Evolutionary conservation across 352 stramenopile genomes (phyloP).

Genomic region (Lagenidium sp.): DNA sequence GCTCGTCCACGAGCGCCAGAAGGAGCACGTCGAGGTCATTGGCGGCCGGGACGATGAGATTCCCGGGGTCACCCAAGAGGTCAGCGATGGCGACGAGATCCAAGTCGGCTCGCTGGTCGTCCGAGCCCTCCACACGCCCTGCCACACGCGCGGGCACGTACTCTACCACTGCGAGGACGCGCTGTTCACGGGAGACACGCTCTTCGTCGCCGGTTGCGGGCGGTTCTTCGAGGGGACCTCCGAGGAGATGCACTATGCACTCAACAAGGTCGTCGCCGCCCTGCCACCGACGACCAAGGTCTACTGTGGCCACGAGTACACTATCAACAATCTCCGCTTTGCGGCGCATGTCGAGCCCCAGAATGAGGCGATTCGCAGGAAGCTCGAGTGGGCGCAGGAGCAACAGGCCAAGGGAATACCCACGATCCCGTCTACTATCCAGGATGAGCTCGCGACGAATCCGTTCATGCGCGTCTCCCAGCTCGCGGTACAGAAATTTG

Average conservation of each 20-base stretch:
- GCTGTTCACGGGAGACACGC: slow-evolving; percentile 89
- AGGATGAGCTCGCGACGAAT: slow-evolving; percentile 63
- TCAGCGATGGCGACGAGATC: slow-evolving; percentile 59
- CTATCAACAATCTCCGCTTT: slow-evolving; percentile 84
- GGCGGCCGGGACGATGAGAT: slow-evolving; percentile 66
- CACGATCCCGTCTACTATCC: slow-evolving; percentile 86
- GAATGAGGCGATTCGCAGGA: slow-evolving; percentile 63
- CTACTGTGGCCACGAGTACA: slow-evolving; percentile 93
- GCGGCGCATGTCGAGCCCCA: slow-evolving; percentile 83
- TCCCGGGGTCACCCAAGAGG: slow-evolving; percentile 35
- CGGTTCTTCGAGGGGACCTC: slow-evolving; percentile 78
- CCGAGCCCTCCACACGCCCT: slow-evolving; percentile 79
- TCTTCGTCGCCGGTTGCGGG: slow-evolving; percentile 88
- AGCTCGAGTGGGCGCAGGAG: slow-evolving; percentile 44
- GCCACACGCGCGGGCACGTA: slow-evolving; percentile 89
- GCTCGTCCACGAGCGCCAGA: slow-evolving; percentile 25
- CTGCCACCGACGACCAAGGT: slow-evolving; percentile 67
- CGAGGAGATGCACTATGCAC: slow-evolving; percentile 77
- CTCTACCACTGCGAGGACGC: slow-evolving; percentile 55
- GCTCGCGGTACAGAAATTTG: slow-evolving; percentile 41
- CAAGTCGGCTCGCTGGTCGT: slow-evolving; percentile 49
- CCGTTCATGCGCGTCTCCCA: slow-evolving; percentile 71
- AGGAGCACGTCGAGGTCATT: slow-evolving; percentile 46
- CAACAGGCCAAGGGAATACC: slow-evolving; percentile 30
- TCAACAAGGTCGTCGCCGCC: slow-evolving; percentile 68